phyloP scores from a whole-genome alignment of 2,329 filamentous ascomycete genomes.

The Fusarium sp. region DNA sequence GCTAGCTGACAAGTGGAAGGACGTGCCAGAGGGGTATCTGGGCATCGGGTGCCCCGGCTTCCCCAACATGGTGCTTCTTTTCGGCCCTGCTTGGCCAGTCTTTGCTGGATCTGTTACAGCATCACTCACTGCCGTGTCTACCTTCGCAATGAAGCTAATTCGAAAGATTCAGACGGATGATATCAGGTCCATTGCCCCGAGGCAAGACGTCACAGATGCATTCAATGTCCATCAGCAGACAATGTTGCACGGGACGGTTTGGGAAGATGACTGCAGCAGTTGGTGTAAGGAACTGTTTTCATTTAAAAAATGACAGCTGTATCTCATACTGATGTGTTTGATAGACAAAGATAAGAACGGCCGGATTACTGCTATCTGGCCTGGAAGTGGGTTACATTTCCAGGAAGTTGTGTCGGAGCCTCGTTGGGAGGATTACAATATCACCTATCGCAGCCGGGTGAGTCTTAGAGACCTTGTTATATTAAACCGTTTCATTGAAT shows the following conservation, averaged over 20 bases:
- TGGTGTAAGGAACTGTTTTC: background rate
- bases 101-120: background rate
- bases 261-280: constrained; percentile 5
- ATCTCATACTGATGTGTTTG: too few species aligned
- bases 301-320: too few species aligned
- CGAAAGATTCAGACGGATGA: background rate
- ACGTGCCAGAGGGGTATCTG: background rate
- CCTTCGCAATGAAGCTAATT: background rate
- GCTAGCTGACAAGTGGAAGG: constrained; percentile 1
- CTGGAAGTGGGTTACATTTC: constrained; percentile 1
- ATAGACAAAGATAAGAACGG: constrained; percentile 2
- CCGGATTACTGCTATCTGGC: constrained; percentile 1
- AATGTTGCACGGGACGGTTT: background rate
- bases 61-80: background rate
- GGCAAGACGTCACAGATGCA: background rate
- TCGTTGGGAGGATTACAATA: background rate
- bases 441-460: background rate
- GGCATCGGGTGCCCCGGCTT: background rate
- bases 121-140: background rate
- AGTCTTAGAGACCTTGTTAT: background rate
- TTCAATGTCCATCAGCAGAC: constrained; percentile 6
- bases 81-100: background rate
- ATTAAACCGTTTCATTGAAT: too few species aligned
- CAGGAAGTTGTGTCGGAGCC: background rate
- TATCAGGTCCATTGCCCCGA: background rate